Evolutionary conservation across 176 grass and related monocot species (phyloP).

Genomic region (Oryza meyeriana): DNA sequence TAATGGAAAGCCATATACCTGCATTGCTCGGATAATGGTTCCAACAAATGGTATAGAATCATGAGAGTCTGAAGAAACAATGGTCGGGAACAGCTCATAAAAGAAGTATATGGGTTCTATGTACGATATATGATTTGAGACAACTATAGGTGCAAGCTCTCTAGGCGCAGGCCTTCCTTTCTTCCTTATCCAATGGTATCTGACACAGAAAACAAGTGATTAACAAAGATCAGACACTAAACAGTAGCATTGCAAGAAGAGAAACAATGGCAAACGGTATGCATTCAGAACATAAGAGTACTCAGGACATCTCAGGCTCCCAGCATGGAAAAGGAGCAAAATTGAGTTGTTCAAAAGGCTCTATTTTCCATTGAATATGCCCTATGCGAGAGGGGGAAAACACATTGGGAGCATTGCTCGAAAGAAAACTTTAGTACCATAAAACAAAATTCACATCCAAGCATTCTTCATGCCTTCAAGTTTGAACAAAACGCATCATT

Average conservation of each 20-base stretch:
- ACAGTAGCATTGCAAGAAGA: slow-evolving; percentile 6
- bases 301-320: not conserved
- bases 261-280: not conserved
- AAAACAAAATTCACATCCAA: not conserved
- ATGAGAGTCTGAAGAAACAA: slow-evolving; percentile 95
- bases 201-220: slow-evolving; percentile 24
- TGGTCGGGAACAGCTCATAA: slow-evolving; percentile 95
- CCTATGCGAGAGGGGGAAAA: not conserved
- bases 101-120: slow-evolving; percentile 94
- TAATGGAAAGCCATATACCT: slow-evolving; percentile 40
- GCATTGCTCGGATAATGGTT: slow-evolving; percentile 98
- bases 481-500: not conserved
- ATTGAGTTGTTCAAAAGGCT: not conserved
- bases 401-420: not conserved
- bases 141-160: slow-evolving; percentile 85
- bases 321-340: not conserved
- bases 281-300: not conserved
- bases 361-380: not conserved
- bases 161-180: slow-evolving; percentile 93
- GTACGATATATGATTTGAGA: slow-evolving; percentile 97
- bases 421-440: not conserved
- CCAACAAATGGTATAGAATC: slow-evolving; percentile 94
- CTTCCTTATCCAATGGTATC: slow-evolving; percentile 89
- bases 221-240: slow-evolving; percentile 10
- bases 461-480: not conserved